These are phyloP conservation scores for Pythium aristosporum DNA, from an alignment of 352 stramenopile genomes.

Conservation along the genomic window DNA sequence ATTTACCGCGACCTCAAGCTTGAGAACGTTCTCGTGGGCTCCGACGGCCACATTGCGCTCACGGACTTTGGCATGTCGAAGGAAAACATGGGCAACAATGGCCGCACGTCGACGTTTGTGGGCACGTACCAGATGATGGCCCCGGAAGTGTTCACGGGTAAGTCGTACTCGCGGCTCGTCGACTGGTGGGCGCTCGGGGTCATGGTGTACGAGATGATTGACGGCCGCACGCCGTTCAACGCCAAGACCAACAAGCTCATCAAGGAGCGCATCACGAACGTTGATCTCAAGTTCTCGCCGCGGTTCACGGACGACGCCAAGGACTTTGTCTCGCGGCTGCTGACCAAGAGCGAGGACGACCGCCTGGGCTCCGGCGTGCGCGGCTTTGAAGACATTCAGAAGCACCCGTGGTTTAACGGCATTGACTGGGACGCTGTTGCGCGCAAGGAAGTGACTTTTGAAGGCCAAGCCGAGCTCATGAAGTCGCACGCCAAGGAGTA, in stretches of 20 bases:
- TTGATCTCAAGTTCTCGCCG: constrained; percentile 80
- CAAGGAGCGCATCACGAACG: constrained; percentile 82
- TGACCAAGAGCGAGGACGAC: constrained; percentile 93
- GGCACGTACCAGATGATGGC: constrained; percentile 93
- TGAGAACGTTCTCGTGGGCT: constrained; percentile 93
- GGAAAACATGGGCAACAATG: constrained; percentile 92
- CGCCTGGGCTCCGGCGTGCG: constrained; percentile 91
- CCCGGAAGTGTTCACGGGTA: constrained; percentile 86
- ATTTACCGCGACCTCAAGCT: constrained; percentile 90
- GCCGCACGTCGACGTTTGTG: constrained; percentile 87
- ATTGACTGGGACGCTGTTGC: constrained; percentile 86
- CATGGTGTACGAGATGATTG: constrained; percentile 90
- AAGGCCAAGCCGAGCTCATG: constrained; percentile 75
- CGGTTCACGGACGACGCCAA: constrained; percentile 82
- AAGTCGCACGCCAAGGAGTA: constrained; percentile 83
- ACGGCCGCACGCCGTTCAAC: constrained; percentile 85
- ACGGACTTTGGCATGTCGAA: constrained; percentile 99
- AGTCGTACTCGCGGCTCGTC: constrained; percentile 86
- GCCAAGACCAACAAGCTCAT: constrained; percentile 86
- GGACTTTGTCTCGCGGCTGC: constrained; percentile 83
- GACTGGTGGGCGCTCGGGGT: constrained; percentile 89
- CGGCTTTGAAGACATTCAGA: constrained; percentile 87
- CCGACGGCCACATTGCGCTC: constrained; percentile 94
- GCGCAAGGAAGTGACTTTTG: constrained; percentile 54
- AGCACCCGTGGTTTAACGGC: constrained; percentile 84